Evolutionary conservation across 2,329 filamentous ascomycete species (phyloP).

Genomic region (Reticulascus tulasneorum): DNA sequence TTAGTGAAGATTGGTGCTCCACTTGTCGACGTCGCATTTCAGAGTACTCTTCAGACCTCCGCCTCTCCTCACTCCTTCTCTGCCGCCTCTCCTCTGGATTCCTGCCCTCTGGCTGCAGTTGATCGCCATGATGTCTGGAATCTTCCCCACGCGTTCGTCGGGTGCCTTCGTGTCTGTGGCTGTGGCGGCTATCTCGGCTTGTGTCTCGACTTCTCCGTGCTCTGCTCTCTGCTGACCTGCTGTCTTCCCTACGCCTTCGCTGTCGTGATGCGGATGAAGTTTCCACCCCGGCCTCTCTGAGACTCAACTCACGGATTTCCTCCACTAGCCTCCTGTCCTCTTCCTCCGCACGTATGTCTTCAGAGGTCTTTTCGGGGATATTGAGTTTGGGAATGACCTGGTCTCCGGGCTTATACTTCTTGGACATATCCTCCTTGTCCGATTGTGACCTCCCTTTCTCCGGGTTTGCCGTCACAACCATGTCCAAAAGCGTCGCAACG

Average conservation of each 20-base stretch:
- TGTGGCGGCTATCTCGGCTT: conserved; percentile 16
- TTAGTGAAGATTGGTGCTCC: conserved; percentile 84
- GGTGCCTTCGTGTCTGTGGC: conserved; percentile 23
- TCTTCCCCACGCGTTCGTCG: conserved; percentile 25
- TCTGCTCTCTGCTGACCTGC: conserved; percentile 10
- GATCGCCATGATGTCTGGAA: conserved; percentile 28
- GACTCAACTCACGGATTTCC: conserved; percentile 68
- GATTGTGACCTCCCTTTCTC: conserved; percentile 62
- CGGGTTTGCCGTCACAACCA: conserved; percentile 79
- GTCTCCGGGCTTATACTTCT: conserved; percentile 77
- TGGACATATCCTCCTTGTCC: conserved; percentile 73
- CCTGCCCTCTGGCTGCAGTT: conserved; percentile 32
- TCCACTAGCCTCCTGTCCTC: conserved; percentile 68
- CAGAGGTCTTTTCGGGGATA: conserved; percentile 44
- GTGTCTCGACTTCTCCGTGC: conserved; percentile 12
- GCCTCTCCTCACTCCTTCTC: conserved; percentile 42
- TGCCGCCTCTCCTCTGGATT: conserved; percentile 30
- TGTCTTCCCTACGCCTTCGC: conserved; percentile 16
- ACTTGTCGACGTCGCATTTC: conserved; percentile 53
- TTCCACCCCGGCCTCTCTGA: conserved; percentile 61
- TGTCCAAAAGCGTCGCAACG: conserved; percentile 83
- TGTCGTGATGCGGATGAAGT: conserved; percentile 24
- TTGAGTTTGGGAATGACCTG: conserved; percentile 66
- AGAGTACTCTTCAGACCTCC: conserved; percentile 31
- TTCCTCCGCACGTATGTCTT: conserved; percentile 54